Conservation (phyloP, 441 rosid species). For the Viola pubescens region DNA sequence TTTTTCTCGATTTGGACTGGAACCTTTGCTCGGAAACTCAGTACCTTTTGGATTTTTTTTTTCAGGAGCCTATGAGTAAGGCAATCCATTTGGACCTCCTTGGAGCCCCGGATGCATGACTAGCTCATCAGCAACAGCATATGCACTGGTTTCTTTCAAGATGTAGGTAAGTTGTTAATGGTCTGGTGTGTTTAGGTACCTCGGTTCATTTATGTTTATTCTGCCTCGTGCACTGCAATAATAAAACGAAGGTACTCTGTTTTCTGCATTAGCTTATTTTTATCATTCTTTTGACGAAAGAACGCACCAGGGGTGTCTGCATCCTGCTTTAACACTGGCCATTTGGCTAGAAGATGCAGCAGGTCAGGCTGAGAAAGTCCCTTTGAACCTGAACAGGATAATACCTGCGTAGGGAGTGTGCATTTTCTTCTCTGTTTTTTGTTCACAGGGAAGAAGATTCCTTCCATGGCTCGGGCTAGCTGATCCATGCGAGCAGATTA, state of each 20-base stretch:
- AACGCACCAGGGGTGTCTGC: conserved; percentile 99
- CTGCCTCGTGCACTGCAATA: conserved; percentile 17
- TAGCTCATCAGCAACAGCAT: conserved; percentile 15
- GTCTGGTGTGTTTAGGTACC: conserved; percentile 22
- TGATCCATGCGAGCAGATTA: conserved; percentile 19
- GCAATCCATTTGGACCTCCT: neutral
- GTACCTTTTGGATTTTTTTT: conserved; percentile 4
- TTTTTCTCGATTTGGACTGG: neutral
- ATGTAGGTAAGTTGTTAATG: conserved; percentile 42
- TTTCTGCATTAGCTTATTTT: conserved; percentile 4
- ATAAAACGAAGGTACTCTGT: conserved; percentile 19
- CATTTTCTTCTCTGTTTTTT: conserved; percentile 40
- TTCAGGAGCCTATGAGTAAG: conserved; percentile 26
- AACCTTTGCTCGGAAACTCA: neutral
- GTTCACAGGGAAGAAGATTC: conserved; percentile 38
- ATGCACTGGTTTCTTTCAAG: conserved; percentile 17
- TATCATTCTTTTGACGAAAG: conserved; percentile 38
- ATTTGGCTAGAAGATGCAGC: conserved; percentile 24
- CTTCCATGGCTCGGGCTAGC: conserved; percentile 20
- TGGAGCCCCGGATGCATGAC: conserved; percentile 17
- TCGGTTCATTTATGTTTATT: conserved; percentile 24
- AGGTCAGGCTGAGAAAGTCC: conserved; percentile 98
- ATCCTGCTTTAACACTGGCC: conserved; percentile 35
- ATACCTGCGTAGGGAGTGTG: conserved; percentile 99
- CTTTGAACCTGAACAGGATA: conserved; percentile 99